Evolutionary conservation across 2,329 filamentous ascomycete species (phyloP), one percentile per base, ranked within the genome.

Genomic region (Teratosphaeria viscida): DNA sequence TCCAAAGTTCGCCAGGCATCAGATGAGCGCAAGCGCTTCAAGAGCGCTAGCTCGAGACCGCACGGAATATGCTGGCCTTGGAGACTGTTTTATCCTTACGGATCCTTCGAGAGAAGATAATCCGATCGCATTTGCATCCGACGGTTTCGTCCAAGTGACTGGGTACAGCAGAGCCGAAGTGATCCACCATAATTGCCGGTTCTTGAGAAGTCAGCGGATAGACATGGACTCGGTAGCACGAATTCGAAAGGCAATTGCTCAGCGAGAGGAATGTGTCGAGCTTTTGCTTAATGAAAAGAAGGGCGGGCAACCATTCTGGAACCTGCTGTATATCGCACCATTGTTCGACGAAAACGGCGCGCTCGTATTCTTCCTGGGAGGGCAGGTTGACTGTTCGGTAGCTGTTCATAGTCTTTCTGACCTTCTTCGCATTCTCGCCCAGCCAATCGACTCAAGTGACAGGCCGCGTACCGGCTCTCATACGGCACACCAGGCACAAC

Each of bases 41-140:
- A 69, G 73, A 43, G 77, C 80, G 0, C 67, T 84, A 2, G 73
- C 77, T 2, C 68, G 73, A 5, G 71, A 75, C 60, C 67, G 67
- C 66, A 73, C 56, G 27, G 72, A 67, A 60, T 85, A 79, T 57
- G 78, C 78, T 2, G 83, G 83, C 0, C 74, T 86, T 0, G 82
- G 81, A 8, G 77, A 82, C 55, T 81, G 82, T 26, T 85, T 85
- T 63, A 82, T 81, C 59, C 67, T 85, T 16, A 83, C 80, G 0
- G 79, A 85, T 64, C 79, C 80, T 12, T 65, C 66, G 0, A 73
- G 74, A 52, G 73, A 76, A 0, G 79, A 82, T 56, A 81, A 82
- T 60, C 79, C 81, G 0, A 78, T 82, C 47, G 62, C 76, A 0
- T 79, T 71, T 59, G 77, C 76, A 2, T 81, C 80, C 0, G 79